Evolutionary conservation across 768 basidiomycete genomes (phyloP).

Genomic region (Vishniacozyma victoriae): DNA sequence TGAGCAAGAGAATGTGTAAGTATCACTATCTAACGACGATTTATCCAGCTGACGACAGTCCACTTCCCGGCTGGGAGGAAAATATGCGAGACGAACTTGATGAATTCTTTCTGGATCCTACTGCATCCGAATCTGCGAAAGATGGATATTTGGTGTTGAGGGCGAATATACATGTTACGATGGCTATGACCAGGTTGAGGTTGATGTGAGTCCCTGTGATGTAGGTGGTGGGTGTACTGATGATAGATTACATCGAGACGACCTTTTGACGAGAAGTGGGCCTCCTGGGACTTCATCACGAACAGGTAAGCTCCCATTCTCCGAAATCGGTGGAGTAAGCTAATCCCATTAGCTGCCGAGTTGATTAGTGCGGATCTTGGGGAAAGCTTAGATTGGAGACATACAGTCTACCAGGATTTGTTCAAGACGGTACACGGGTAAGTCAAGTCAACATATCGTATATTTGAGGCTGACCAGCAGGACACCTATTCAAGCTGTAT

Average conservation of each 20-base stretch:
- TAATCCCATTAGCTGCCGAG: slow-evolving; percentile 15
- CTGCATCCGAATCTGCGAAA: slow-evolving; percentile 23
- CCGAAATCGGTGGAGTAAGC: neutral
- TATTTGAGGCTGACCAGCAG: slow-evolving; percentile 1
- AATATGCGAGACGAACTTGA: slow-evolving; percentile 22
- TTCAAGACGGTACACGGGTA: slow-evolving; percentile 27
- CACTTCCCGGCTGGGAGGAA: slow-evolving; percentile 30
- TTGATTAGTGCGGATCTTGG: slow-evolving; percentile 21
- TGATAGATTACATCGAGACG: slow-evolving; percentile 20
- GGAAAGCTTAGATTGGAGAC: slow-evolving; percentile 20
- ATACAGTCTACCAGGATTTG: slow-evolving; percentile 24
- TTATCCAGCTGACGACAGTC: slow-evolving; percentile 4
- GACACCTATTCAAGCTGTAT: slow-evolving; percentile 22
- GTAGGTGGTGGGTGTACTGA: neutral
- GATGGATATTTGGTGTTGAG: slow-evolving; percentile 23
- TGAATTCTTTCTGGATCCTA: slow-evolving; percentile 25
- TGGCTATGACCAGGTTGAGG: slow-evolving; percentile 27
- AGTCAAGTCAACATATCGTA: neutral
- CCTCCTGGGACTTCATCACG: slow-evolving; percentile 14
- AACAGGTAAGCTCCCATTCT: slow-evolving; percentile 5
- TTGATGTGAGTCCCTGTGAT: slow-evolving; percentile 17
- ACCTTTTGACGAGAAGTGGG: slow-evolving; percentile 21
- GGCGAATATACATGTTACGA: slow-evolving; percentile 35
- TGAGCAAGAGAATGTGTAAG: slow-evolving; percentile 11
- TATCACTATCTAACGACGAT: neutral